These are phyloP conservation scores for Skeletonema marinoi DNA, from an alignment of 108 stramenopile species.

Conservation along the genomic window DNA sequence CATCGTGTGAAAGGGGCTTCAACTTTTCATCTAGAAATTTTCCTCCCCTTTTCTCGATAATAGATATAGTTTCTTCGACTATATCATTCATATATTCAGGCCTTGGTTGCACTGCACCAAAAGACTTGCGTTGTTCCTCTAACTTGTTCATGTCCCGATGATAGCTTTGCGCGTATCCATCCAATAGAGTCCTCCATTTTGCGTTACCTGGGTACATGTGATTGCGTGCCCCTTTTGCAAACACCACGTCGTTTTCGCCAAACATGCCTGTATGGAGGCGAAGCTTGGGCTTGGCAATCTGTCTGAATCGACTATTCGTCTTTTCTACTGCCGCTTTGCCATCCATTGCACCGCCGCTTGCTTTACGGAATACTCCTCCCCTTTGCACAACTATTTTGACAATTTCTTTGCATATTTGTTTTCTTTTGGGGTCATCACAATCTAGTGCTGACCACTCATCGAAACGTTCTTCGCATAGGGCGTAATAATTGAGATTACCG, in stretches of 20 bases:
- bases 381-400: not conserved
- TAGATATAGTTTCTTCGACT: not conserved
- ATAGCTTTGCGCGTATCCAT: not conserved
- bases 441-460: not conserved
- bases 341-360: not conserved
- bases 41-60: not conserved
- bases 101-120: not conserved
- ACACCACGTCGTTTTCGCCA: not conserved
- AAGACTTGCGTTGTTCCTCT: not conserved
- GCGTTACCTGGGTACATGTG: conserved; percentile 3
- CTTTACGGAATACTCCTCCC: not conserved
- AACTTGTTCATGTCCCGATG: not conserved
- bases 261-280: not conserved
- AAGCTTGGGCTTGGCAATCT: not conserved
- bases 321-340: not conserved
- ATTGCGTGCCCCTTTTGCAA: not conserved
- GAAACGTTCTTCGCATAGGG: not conserved
- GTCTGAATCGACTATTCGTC: not conserved
- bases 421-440: not conserved
- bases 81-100: not conserved
- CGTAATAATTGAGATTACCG: conserved; percentile 1
- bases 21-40: not conserved
- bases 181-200: not conserved
- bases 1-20: not conserved
- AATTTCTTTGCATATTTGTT: conserved; percentile 1